Evolutionary conservation across 148 eudicot species (phyloP), one percentile per base, ranked within the genome.

Genomic region (Silene uniflora): DNA sequence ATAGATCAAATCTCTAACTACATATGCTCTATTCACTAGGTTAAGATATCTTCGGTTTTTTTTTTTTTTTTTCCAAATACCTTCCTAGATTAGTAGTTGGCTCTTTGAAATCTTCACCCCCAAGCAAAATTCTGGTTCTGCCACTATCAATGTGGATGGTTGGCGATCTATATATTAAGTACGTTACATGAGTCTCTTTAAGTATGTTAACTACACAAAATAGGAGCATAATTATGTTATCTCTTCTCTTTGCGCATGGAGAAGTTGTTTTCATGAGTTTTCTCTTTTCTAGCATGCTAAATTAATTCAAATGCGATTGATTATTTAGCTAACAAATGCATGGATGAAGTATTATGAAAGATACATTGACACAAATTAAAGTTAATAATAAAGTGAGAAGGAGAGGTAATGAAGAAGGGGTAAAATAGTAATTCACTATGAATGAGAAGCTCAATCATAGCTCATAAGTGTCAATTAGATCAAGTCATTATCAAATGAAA

Each of bases 401-500:
- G 7, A 44, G 4, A 62, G 18, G 42, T 23, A 24, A 21, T 10
- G 39, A 62, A 61, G 6, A 44, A 73, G 32, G 56, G 44, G 27
- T 11, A 63, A 23, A 24, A 72, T 67, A n/a, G 52, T 35, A 22
- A 35, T 67, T n/a, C 1, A 39, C 52, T n/a, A 66, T 0, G 47
- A 17, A 62, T 22, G 32, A 74, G 42, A 74, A 69, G 76, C 22
- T 74, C 59, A 61, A 62, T 62, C 69, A 7, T 73, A 6, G 54
- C 44, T 62, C 69, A 7, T 73, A 6, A 25, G 18, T 74, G 42
- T 17, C 76, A 62, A 62, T 14, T 63, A 23, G 60, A 49, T 75
- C 54, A 75, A 75, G 78, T 75, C 78, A 21, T 76, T 76, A 58
- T 76, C 79, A 76, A 59, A 13, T 42, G 12, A 60, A 13, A 73